Evolutionary conservation across 768 basidiomycete species (phyloP), one percentile per base, ranked within the genome.

Genomic region (Tricholoma bakamatsutake): DNA sequence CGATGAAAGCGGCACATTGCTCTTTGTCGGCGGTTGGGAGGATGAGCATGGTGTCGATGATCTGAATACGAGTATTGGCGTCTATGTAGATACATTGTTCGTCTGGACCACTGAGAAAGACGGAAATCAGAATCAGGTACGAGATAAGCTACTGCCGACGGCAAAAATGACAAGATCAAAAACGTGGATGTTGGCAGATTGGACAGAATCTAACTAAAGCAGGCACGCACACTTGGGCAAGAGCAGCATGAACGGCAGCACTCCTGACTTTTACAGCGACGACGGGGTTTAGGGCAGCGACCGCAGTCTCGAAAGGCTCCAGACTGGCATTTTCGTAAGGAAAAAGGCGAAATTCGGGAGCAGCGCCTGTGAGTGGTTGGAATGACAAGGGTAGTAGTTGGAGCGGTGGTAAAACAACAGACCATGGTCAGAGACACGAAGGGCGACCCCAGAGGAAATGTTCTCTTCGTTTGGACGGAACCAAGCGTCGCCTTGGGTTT

Each of bases 1-100:
- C 87, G 63, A 92, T 83, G 66, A 94, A 94, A 0, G 92, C 91
- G 71, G 88, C 92, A 49, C 84, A 88, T 61, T 93, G 91, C 57
- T 93, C 90, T 71, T 88, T 87, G 62, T 93, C 88, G 0, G 90
- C 90, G 52, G 83, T 79, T 5, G 88, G 87, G 37, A 94, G 83
- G 64, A 81, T 76, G 55, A 83, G 71, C 76, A 94, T 85, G 21
- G 87, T 85, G 62, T 92, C 88, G 48, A 93, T 66, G 57, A 94
- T 80, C 67, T 93, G 91, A 52, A 94, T 93, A 56, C 90, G 86
- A 5, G 90, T 93, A 66, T 93, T 84, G 52, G 80, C 71, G 69
- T 93, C 90, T 63, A 94, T 83, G 58, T 83, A 83, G 62, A 89
- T 80, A 48, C 75, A 78, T 33, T 69, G 73, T 9, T 79, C 83